These are phyloP conservation scores for Calycina herbarum DNA, from an alignment of 2,329 filamentous ascomycete species.

Conservation along the genomic window DNA sequence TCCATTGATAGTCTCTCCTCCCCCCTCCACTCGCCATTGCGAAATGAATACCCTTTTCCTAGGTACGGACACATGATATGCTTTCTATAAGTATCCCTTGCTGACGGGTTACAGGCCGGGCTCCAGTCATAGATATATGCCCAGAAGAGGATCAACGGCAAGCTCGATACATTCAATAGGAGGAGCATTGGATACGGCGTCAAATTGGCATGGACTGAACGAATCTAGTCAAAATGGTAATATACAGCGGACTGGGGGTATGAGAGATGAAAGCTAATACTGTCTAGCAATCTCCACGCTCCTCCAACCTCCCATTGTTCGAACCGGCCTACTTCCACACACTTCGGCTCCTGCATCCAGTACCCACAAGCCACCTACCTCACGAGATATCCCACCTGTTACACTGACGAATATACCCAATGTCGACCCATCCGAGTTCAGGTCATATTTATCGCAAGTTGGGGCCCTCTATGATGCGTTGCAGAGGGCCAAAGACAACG, in stretches of 20 bases:
- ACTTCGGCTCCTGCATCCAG: slow-evolving; percentile 68
- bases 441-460: slow-evolving; percentile 80
- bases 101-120: slow-evolving; percentile 37
- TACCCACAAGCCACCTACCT: slow-evolving; percentile 78
- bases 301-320: slow-evolving; percentile 85
- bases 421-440: slow-evolving; percentile 77
- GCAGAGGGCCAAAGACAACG: slow-evolving; percentile 75
- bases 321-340: slow-evolving; percentile 82
- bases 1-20: slow-evolving; percentile 50
- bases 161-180: slow-evolving; percentile 85
- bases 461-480: slow-evolving; percentile 87
- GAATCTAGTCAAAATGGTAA: slow-evolving; percentile 90
- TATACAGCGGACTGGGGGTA: slow-evolving; percentile 46
- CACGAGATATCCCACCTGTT: slow-evolving; percentile 90
- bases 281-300: slow-evolving; percentile 91
- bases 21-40: slow-evolving; percentile 41
- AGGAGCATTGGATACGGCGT: slow-evolving; percentile 74
- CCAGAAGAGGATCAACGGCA: slow-evolving; percentile 76
- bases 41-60: slow-evolving; percentile 54
- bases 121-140: slow-evolving; percentile 43
- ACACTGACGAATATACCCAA: slow-evolving; percentile 84
- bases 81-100: slow-evolving; percentile 38
- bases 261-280: slow-evolving; percentile 69
- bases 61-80: slow-evolving; percentile 40
- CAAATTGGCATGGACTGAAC: slow-evolving; percentile 55